Evolutionary conservation across 768 basidiomycete genomes (phyloP).

Genomic region (Lactarius deliciosus): DNA sequence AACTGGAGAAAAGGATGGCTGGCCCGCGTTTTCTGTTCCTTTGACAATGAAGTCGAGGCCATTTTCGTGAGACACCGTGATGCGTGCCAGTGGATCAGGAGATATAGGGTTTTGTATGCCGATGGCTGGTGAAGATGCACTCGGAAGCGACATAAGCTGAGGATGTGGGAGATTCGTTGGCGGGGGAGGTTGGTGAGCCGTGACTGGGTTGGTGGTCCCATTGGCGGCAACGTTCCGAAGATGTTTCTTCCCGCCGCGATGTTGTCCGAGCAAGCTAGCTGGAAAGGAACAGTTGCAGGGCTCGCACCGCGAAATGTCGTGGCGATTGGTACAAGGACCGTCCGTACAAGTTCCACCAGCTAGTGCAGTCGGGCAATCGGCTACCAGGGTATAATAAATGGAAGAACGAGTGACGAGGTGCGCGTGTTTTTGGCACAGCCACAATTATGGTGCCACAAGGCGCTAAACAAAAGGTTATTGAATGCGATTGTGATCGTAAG

Average conservation of each 20-base stretch:
- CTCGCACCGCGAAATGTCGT: conserved; percentile 32
- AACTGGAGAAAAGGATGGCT: neutral
- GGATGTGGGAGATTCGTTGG: neutral
- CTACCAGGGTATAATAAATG: conserved; percentile 17
- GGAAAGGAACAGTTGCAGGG: conserved; percentile 26
- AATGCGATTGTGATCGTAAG: too few relatives aligned
- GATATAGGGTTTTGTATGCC: neutral
- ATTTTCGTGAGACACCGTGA: conserved; percentile 13
- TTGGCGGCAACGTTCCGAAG: conserved; percentile 9
- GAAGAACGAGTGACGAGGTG: neutral
- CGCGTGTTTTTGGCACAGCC: neutral
- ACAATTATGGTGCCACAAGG: neutral
- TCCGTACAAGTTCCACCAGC: conserved; percentile 27
- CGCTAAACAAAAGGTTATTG: neutral
- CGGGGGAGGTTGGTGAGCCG: neutral
- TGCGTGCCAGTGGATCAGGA: neutral
- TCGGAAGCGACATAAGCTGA: neutral
- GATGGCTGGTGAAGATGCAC: neutral
- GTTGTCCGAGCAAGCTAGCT: neutral
- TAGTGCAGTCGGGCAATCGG: conserved; percentile 12
- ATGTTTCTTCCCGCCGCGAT: conserved; percentile 7
- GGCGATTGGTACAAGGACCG: conserved; percentile 25
- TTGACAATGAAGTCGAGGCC: conserved; percentile 12
- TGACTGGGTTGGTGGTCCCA: neutral
- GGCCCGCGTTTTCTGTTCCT: neutral